phyloP scores from a whole-genome alignment of 1,284 basidiomycete genomes.

The Sporisorium iseilematis-ciliati region DNA sequence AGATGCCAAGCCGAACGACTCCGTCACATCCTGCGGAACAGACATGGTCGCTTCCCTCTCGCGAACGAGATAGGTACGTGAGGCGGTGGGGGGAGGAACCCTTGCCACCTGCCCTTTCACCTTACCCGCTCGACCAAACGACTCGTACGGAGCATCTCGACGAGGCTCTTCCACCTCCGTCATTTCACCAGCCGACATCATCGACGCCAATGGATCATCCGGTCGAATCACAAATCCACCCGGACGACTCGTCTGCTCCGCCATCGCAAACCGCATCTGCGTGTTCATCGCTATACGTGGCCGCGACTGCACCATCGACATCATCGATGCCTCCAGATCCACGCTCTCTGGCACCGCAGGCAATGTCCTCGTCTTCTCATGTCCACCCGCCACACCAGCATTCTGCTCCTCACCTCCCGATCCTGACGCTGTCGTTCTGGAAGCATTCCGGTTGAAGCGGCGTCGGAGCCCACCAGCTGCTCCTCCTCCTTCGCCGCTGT shows the following conservation, averaged over 20 bases:
- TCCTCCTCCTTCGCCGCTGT: constrained; percentile 18
- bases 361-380: constrained; percentile 45
- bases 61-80: constrained; percentile 6
- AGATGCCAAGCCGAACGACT: constrained; percentile 35
- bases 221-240: constrained; percentile 38
- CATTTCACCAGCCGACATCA: constrained; percentile 20
- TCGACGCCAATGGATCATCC: constrained; percentile 28
- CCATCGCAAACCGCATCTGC: constrained; percentile 39
- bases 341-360: constrained; percentile 63
- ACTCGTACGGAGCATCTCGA: not conserved
- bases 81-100: constrained; percentile 3
- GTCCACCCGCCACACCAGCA: not conserved
- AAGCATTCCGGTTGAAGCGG: constrained; percentile 18
- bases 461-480: constrained; percentile 4
- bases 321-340: constrained; percentile 40
- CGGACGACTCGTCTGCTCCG: constrained; percentile 12
- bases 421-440: constrained; percentile 14
- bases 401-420: constrained; percentile 8
- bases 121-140: not conserved
- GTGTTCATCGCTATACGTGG: constrained; percentile 18
- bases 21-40: constrained; percentile 42
- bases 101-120: not conserved
- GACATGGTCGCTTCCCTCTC: constrained; percentile 44
- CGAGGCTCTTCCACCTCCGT: constrained; percentile 20
- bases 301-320: constrained; percentile 16